A percentile compares a stretch with the other conserved stretches of the same genome.
phyloP scores from a whole-genome alignment of 495 filamentous ascomycete genomes.

The Xylaria bambusicola region DNA sequence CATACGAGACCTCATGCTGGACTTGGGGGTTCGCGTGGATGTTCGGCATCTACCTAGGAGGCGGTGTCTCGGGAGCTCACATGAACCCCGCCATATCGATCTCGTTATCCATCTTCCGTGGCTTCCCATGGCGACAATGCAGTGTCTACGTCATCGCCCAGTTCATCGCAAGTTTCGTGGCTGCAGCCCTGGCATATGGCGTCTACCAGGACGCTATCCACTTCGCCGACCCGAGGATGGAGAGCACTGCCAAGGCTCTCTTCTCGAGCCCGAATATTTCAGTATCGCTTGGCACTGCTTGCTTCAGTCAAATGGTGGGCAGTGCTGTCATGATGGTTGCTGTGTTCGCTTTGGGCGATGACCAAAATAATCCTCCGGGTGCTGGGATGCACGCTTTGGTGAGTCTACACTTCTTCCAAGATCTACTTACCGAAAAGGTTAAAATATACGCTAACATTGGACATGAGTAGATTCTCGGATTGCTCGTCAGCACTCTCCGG shows the following conservation, averaged over 20 bases:
- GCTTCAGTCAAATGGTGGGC: constrained; percentile 55
- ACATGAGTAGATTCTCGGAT: constrained; percentile 39
- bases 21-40: constrained; percentile 60
- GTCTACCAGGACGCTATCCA: constrained; percentile 53
- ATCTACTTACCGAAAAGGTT: no score
- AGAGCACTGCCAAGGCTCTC: constrained; percentile 37
- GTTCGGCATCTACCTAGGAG: constrained; percentile 59
- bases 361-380: constrained; percentile 56
- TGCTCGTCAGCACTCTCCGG: constrained; percentile 45
- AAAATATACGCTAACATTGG: not conserved
- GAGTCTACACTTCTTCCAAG: not conserved
- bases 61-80: constrained; percentile 58
- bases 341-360: constrained; percentile 56
- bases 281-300: constrained; percentile 48
- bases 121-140: constrained; percentile 50
- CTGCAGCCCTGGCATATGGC: constrained; percentile 48
- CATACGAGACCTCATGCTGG: constrained; percentile 39
- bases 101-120: constrained; percentile 53
- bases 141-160: constrained; percentile 53
- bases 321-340: constrained; percentile 47
- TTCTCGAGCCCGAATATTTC: constrained; percentile 48
- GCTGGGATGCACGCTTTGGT: constrained; percentile 52
- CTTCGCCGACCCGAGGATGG: constrained; percentile 35
- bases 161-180: constrained; percentile 48
- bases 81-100: constrained; percentile 55